Evolutionary conservation across 1,139 yeast species (phyloP).

Genomic region (Candida freyschussii): DNA sequence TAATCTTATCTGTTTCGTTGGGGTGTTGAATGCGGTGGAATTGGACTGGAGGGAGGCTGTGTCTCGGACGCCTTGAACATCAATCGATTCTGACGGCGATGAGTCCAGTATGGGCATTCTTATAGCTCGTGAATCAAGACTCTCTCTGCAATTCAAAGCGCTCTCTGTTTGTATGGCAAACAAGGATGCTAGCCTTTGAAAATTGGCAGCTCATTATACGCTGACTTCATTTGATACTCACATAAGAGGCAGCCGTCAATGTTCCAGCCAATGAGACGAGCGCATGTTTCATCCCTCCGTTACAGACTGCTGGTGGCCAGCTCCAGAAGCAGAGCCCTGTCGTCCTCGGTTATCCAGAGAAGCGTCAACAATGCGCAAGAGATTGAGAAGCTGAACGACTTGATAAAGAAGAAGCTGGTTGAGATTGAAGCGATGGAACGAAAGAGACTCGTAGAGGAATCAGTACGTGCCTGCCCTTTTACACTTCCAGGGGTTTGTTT

Average conservation of each 20-base stretch:
- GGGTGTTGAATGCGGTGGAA: constrained; percentile 11
- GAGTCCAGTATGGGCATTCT: constrained; percentile 5
- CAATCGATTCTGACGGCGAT: constrained; percentile 5
- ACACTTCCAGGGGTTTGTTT: not conserved
- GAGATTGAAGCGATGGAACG: constrained; percentile 16
- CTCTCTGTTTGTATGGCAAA: too few relatives aligned
- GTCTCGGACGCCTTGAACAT: constrained; percentile 7
- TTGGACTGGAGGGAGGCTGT: constrained; percentile 16
- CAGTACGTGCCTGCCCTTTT: constrained; percentile 13
- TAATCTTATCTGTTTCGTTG: constrained; percentile 11
- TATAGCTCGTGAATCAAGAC: too few relatives aligned
- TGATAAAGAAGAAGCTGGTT: constrained; percentile 17
- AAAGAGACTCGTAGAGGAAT: constrained; percentile 10
- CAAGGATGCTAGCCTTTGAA: too few relatives aligned
- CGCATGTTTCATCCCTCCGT: too few relatives aligned
- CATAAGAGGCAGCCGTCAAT: too few relatives aligned
- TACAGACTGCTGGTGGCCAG: too few relatives aligned
- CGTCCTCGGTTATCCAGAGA: constrained; percentile 1
- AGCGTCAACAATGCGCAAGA: constrained; percentile 15
- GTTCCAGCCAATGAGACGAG: too few relatives aligned
- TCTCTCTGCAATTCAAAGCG: too few relatives aligned
- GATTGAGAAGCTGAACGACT: constrained; percentile 18
- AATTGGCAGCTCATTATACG: too few relatives aligned
- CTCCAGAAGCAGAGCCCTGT: too few relatives aligned
- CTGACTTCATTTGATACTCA: too few relatives aligned